These are phyloP conservation scores for Mortierella sp. DNA, from an alignment of 371 early-diverging fungal genomes.

Conservation along the genomic window DNA sequence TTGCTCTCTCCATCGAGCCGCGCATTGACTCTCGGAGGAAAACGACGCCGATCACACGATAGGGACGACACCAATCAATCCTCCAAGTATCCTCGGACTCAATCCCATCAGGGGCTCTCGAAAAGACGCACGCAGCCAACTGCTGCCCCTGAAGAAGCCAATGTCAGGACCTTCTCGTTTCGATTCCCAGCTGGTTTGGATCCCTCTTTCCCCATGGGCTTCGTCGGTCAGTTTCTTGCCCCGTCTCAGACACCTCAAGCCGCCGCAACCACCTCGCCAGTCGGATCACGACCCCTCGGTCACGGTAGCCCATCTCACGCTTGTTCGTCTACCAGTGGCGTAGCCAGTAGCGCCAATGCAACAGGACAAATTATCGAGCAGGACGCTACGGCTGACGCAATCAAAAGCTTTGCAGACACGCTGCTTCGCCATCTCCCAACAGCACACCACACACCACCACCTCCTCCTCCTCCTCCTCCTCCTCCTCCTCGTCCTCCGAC, in stretches of 20 bases:
- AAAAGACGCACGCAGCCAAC: not conserved
- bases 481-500: not conserved
- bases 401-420: not conserved
- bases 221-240: not conserved
- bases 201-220: not conserved
- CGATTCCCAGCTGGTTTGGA: slow-evolving; percentile 1
- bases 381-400: too few relatives aligned
- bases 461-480: not conserved
- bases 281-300: not conserved
- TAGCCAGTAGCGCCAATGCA: not conserved
- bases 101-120: not conserved
- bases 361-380: not conserved
- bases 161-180: not conserved
- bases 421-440: not conserved
- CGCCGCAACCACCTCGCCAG: not conserved
- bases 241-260: not conserved
- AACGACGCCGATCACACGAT: not conserved
- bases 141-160: not conserved
- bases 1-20: not conserved
- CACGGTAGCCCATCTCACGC: not conserved
- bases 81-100: not conserved
- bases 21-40: not conserved
- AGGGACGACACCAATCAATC: too few relatives aligned
- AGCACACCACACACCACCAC: not conserved
- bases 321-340: not conserved